Evolutionary conservation across 2,329 filamentous ascomycete species (phyloP), one percentile per base, ranked within the genome.

Genomic region (Hypoxylon sp.): DNA sequence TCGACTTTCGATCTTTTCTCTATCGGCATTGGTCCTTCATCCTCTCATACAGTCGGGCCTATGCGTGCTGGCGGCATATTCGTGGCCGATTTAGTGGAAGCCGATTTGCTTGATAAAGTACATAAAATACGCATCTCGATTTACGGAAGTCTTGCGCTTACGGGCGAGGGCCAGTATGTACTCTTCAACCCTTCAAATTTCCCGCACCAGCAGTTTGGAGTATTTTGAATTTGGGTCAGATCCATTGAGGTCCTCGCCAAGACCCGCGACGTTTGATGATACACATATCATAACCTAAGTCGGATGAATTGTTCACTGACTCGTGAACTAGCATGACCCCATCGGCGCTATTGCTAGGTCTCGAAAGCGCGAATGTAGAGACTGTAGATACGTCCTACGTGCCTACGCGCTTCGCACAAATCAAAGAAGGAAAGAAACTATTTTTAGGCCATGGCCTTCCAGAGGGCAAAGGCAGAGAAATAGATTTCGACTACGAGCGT

Each of bases 51-150:
- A 0, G 77, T 79, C 16, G 77, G 77, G 1, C 77, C 77, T 12
- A 79, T 79, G 77, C 74, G 77, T 12, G 77, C 77, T 5, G 76
- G 77, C 23, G 78, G 77, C 59, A 79, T 79, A 57, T 79, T 79
- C 54, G 71, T 79, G 15, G 68, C 73, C 11, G 77, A 79, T 47
- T 64, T 79, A 7, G 68, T 70, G 32, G 75, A 79, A 46, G 75
- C 76, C 13, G 70, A 69, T 12, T 62, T 79, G 2, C 64, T 79
- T 38, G 67, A 72, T 11, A 73, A 72, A 49, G 76, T 78, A 38
- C 64, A 76, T 61, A 75, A 71, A 59, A 78, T 79, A 41, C 74
- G 73, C 4, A 72, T 79, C 16, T 72, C 74, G 5, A 72, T 79
- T 34, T 79, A 78, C 53, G 77, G 77, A 32, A 79, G 76, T 57